Evolutionary conservation across 208 protist species (phyloP).

Genomic region (Vickermania spadyakhi): DNA sequence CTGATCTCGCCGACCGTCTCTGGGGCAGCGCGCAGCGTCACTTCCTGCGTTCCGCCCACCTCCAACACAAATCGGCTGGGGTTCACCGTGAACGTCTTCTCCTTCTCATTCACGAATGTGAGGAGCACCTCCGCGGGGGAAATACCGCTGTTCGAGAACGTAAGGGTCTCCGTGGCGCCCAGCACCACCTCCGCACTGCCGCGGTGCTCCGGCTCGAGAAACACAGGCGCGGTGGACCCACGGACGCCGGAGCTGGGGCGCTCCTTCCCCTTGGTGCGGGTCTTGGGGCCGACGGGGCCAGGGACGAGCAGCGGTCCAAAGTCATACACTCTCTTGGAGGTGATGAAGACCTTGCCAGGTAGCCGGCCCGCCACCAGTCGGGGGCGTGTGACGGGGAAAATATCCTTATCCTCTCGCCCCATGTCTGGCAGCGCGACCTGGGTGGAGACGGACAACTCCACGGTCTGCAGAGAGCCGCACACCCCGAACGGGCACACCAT

Average conservation of each 20-base stretch:
- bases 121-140: slow-evolving; percentile 64
- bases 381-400: slow-evolving; percentile 61
- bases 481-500: slow-evolving; percentile 68
- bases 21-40: slow-evolving; percentile 77
- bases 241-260: slow-evolving; percentile 5
- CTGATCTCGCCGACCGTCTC: slow-evolving; percentile 71
- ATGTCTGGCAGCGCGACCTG: slow-evolving; percentile 79
- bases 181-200: slow-evolving; percentile 9
- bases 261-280: slow-evolving; percentile 21
- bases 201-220: slow-evolving; percentile 1
- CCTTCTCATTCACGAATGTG: slow-evolving; percentile 74
- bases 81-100: slow-evolving; percentile 72
- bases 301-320: slow-evolving; percentile 92
- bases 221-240: background rate
- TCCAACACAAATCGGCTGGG: slow-evolving; percentile 66
- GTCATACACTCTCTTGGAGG: slow-evolving; percentile 77
- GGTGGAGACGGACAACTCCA: slow-evolving; percentile 38
- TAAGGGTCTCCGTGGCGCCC: slow-evolving; percentile 40
- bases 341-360: slow-evolving; percentile 54
- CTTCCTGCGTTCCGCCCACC: slow-evolving; percentile 61
- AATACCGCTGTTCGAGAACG: slow-evolving; percentile 87
- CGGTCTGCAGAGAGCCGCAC: slow-evolving; percentile 53
- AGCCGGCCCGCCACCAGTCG: slow-evolving; percentile 18
- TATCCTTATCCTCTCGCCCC: slow-evolving; percentile 60
- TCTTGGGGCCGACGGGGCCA: slow-evolving; percentile 14